A percentile compares a stretch with the other conserved stretches of the same genome.
These are phyloP conservation scores for Beta vulgaris DNA, from an alignment of 148 eudicot genomes.

Conservation along the genomic window DNA sequence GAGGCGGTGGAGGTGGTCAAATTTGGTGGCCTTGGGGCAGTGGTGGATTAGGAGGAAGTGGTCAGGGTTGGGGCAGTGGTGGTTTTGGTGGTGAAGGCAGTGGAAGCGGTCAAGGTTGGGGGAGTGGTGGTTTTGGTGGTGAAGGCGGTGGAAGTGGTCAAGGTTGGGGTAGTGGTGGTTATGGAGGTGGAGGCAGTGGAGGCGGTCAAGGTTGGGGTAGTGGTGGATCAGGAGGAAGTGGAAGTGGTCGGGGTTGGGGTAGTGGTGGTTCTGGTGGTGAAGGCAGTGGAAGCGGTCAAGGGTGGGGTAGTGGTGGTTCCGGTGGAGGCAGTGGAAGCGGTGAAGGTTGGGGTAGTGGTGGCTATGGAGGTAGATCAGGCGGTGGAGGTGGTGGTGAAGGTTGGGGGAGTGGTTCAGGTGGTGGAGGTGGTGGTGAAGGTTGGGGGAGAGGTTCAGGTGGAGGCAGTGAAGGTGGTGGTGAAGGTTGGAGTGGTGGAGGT, in stretches of 20 bases:
- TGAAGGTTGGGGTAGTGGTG: not conserved
- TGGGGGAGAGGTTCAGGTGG: constrained; percentile 10
- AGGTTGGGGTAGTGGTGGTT: constrained; percentile 21
- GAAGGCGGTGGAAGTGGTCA: not conserved
- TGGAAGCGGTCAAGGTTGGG: constrained; percentile 2
- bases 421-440: not conserved
- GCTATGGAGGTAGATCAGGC: not conserved
- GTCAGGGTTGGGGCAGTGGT: constrained; percentile 1
- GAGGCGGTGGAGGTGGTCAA: not conserved
- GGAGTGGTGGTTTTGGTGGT: not conserved
- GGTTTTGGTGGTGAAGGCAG: constrained; percentile 1
- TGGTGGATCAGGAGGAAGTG: not conserved
- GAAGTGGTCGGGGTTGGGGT: constrained; percentile 9
- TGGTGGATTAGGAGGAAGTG: not conserved
- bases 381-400: not conserved
- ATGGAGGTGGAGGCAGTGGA: not conserved
- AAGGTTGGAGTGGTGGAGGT: constrained; percentile 6
- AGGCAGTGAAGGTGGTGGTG: not conserved
- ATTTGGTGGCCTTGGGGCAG: constrained; percentile 16
- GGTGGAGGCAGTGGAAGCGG: constrained; percentile 6
- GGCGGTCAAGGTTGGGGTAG: constrained; percentile 9
- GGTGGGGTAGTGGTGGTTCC: not conserved
- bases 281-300: not conserved
- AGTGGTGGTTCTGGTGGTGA: not conserved
- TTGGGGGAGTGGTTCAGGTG: not conserved